These are phyloP conservation scores for Heterobasidion irregulare DNA, from an alignment of 1,284 basidiomycete species.

Conservation along the genomic window DNA sequence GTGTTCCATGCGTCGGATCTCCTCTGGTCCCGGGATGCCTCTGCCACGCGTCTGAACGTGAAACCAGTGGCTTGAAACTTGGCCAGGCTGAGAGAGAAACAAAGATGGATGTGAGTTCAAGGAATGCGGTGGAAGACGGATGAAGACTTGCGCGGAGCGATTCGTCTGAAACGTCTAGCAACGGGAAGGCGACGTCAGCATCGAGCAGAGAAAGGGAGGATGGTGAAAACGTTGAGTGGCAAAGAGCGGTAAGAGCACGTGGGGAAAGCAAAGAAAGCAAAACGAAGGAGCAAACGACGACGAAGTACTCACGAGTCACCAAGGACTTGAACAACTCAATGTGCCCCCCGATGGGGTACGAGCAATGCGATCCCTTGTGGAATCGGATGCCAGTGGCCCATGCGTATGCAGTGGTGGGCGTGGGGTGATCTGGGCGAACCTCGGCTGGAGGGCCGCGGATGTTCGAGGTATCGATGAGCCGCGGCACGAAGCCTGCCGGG, in stretches of 20 bases:
- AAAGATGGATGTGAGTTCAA: not conserved
- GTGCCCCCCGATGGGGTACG: not conserved
- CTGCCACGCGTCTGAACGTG: not conserved
- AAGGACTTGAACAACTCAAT: not conserved
- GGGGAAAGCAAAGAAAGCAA: not conserved
- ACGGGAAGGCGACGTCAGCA: no score
- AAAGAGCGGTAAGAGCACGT: no score
- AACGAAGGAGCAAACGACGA: not conserved
- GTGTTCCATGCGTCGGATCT: not conserved
- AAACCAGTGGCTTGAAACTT: not conserved
- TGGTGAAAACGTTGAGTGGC: not conserved
- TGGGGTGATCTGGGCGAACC: not conserved
- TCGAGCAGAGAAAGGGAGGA: not conserved
- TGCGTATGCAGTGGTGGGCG: not conserved
- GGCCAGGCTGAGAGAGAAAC: not conserved
- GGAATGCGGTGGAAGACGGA: not conserved
- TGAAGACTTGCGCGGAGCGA: not conserved
- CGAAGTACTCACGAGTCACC: not conserved
- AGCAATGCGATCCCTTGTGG: not conserved
- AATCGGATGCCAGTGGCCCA: not conserved
- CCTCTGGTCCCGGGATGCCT: not conserved
- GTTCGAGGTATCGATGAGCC: not conserved
- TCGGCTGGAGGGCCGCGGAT: not conserved
- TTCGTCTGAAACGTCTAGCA: not conserved
- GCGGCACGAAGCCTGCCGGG: not conserved